These are phyloP conservation scores for Cicer cuneatum DNA, from an alignment of 306 rosid species.

Conservation along the genomic window DNA sequence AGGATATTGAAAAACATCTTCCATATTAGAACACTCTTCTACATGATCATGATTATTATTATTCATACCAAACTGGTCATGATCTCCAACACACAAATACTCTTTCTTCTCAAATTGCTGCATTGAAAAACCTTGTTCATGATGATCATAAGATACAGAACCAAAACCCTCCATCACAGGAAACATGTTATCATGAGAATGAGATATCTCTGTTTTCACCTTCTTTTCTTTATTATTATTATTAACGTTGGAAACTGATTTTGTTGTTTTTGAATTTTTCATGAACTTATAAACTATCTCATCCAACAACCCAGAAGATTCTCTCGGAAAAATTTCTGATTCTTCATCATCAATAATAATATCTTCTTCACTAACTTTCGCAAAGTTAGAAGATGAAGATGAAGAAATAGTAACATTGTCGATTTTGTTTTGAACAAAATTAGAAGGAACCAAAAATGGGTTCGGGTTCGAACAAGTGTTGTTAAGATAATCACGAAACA, in stretches of 20 bases:
- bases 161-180: conserved; percentile 34
- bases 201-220: background rate
- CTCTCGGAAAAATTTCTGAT: conserved; percentile 55
- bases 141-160: conserved; percentile 27
- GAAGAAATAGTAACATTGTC: background rate
- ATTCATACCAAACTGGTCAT: conserved; percentile 43
- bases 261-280: conserved; percentile 44
- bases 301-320: conserved; percentile 69
- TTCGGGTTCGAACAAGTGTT: conserved; percentile 37
- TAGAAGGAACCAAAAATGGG: conserved; percentile 28
- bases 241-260: background rate
- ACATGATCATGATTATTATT: conserved; percentile 3
- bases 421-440: background rate
- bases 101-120: conserved; percentile 42
- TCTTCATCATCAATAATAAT: background rate
- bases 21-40: conserved; percentile 43
- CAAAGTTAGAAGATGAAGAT: background rate
- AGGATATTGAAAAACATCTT: conserved; percentile 61
- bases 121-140: conserved; percentile 39
- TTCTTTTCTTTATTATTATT: background rate
- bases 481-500: conserved; percentile 55
- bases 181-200: background rate
- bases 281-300: conserved; percentile 72
- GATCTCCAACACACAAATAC: conserved; percentile 22
- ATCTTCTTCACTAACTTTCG: background rate